phyloP scores from a whole-genome alignment of 129 eudicot species.

The Escallonia rubra region DNA sequence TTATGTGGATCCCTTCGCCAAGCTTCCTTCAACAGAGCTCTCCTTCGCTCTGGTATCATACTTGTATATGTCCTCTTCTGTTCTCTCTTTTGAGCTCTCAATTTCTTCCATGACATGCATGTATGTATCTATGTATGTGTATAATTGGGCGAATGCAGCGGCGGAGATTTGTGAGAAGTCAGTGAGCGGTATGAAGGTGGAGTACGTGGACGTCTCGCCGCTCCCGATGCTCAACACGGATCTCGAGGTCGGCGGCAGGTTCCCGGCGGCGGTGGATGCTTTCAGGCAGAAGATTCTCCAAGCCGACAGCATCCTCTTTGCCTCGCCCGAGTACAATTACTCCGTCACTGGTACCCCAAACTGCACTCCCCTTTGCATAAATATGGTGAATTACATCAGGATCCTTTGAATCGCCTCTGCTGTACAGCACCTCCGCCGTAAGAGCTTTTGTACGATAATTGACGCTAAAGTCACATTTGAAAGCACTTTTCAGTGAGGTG shows the following conservation, averaged over 20 bases:
- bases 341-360: slow-evolving; percentile 55
- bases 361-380: no score
- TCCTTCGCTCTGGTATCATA: slow-evolving; percentile 57
- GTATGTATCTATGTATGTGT: neutral
- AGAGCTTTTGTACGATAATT: neutral
- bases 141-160: slow-evolving; percentile 22
- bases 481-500: no score
- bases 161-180: slow-evolving; percentile 39
- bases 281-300: slow-evolving; percentile 65
- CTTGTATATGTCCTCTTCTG: neutral
- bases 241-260: slow-evolving; percentile 66
- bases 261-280: slow-evolving; percentile 68
- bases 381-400: no score
- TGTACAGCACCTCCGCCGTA: neutral
- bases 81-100: neutral
- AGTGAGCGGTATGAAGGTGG: slow-evolving; percentile 54
- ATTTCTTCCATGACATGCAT: neutral
- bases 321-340: slow-evolving; percentile 89
- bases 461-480: neutral
- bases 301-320: slow-evolving; percentile 70
- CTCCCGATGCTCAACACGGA: slow-evolving; percentile 86
- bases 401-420: neutral
- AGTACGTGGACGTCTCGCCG: slow-evolving; percentile 57
- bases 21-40: slow-evolving; percentile 58
- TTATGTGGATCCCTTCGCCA: slow-evolving; percentile 74